A percentile compares a stretch with the other conserved stretches of the same genome.
phyloP scores from a whole-genome alignment of 1,284 basidiomycete species.

The Papiliotrema flavescens region DNA sequence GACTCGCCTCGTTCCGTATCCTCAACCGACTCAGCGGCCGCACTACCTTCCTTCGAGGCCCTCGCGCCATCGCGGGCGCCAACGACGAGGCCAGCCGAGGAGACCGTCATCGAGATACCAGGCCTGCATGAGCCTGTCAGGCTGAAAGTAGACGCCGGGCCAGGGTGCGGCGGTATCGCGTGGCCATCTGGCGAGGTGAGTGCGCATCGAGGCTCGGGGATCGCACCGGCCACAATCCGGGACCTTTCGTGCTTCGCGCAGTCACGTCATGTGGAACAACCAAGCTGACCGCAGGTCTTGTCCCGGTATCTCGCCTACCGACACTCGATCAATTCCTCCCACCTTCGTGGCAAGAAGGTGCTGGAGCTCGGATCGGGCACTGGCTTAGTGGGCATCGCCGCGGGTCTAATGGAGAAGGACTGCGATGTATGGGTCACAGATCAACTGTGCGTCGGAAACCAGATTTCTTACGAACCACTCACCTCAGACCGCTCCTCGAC shows the following conservation, averaged over 20 bases:
- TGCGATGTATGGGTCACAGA: slow-evolving; percentile 74
- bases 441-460: slow-evolving; percentile 62
- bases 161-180: slow-evolving; percentile 84
- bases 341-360: slow-evolving; percentile 58
- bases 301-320: slow-evolving; percentile 65
- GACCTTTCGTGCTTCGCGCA: background rate
- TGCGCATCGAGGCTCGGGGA: too few relatives aligned
- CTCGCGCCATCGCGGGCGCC: slow-evolving; percentile 36
- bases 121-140: slow-evolving; percentile 29
- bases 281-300: slow-evolving; percentile 58
- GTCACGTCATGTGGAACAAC: too few relatives aligned
- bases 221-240: too few relatives aligned
- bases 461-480: slow-evolving; percentile 1
- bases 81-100: slow-evolving; percentile 28
- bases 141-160: slow-evolving; percentile 64
- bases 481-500: slow-evolving; percentile 64
- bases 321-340: slow-evolving; percentile 46
- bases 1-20: slow-evolving; percentile 17
- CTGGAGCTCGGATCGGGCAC: slow-evolving; percentile 83
- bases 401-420: slow-evolving; percentile 61
- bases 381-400: slow-evolving; percentile 81
- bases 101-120: slow-evolving; percentile 27
- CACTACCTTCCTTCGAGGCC: slow-evolving; percentile 34
- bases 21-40: slow-evolving; percentile 25
- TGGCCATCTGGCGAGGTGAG: slow-evolving; percentile 89